Percentiles rank a stretch among this genome's conserved stretches.
These are phyloP conservation scores for Gautieria morchelliformis DNA, from an alignment of 768 basidiomycete genomes.

Conservation along the genomic window DNA sequence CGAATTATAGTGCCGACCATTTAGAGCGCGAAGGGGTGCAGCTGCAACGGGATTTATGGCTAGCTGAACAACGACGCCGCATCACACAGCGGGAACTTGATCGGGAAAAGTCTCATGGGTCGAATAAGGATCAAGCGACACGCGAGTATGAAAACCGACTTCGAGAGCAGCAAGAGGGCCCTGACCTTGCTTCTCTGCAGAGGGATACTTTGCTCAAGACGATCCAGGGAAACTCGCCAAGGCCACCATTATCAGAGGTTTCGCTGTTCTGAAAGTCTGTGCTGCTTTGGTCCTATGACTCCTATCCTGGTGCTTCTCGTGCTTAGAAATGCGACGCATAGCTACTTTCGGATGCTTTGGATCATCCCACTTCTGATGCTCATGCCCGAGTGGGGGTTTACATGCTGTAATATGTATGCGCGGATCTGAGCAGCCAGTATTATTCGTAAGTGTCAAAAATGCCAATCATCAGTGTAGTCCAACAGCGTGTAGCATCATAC, in stretches of 20 bases:
- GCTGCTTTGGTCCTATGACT: background rate
- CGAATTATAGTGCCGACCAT: constrained; percentile 47
- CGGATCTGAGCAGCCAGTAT: constrained; percentile 39
- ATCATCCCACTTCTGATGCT: constrained; percentile 31
- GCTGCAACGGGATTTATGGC: too few species aligned
- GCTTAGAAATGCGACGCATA: constrained; percentile 11
- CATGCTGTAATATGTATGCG: constrained; percentile 32
- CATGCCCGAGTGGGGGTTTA: constrained; percentile 30
- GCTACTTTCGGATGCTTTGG: constrained; percentile 44
- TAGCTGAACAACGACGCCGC: too few species aligned
- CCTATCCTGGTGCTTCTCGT: background rate
- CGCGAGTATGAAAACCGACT: too few species aligned
- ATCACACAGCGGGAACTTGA: too few species aligned
- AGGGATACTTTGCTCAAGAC: background rate
- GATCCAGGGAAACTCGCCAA: constrained; percentile 47
- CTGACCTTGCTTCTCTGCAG: background rate
- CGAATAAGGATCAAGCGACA: too few species aligned
- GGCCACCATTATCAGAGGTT: constrained; percentile 48
- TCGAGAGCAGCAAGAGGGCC: too few species aligned
- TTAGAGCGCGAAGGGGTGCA: too few species aligned
- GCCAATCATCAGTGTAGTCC: background rate
- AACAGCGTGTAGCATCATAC: constrained; percentile 37
- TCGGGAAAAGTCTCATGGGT: too few species aligned
- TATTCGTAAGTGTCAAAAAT: constrained; percentile 38
- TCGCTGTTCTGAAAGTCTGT: constrained; percentile 44